Percentiles rank a stretch among this genome's conserved stretches.
Conservation (phyloP, 108 stramenopile species). For the Discostella pseudostelligera region DNA sequence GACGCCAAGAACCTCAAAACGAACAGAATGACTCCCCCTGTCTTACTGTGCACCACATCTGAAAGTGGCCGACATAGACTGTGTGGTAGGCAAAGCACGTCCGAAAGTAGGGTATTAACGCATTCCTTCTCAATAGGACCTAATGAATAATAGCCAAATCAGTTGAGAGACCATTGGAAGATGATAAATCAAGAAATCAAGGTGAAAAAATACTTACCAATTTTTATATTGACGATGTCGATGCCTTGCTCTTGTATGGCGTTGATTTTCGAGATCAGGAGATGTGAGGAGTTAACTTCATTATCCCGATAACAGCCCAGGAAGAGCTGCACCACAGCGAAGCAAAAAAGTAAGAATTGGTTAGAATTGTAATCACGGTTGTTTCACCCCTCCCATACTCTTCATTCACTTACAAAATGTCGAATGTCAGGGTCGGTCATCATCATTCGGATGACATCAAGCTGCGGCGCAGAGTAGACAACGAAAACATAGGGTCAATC, state of each 20-base stretch:
- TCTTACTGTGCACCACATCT: slow-evolving; percentile 21
- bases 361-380: not conserved
- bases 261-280: slow-evolving; percentile 20
- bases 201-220: slow-evolving; percentile 2
- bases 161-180: not conserved
- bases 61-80: slow-evolving; percentile 26
- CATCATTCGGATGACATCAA: slow-evolving; percentile 33
- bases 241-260: slow-evolving; percentile 22
- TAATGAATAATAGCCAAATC: not conserved
- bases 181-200: too few species aligned
- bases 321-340: slow-evolving; percentile 6
- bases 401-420: slow-evolving; percentile 8
- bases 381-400: not conserved
- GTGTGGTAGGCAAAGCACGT: slow-evolving; percentile 28
- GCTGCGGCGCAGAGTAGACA: not conserved
- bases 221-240: slow-evolving; percentile 19
- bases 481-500: not conserved
- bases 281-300: slow-evolving; percentile 29
- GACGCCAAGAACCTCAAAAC: slow-evolving; percentile 42
- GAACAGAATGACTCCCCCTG: slow-evolving; percentile 33
- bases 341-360: not conserved
- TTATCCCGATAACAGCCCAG: slow-evolving; percentile 41
- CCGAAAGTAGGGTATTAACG: slow-evolving; percentile 28
- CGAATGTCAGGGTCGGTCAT: slow-evolving; percentile 35
- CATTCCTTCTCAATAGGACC: slow-evolving; percentile 32